Conservation (phyloP, 2,329 filamentous ascomycete species). For the Hypoxylon sp. region DNA sequence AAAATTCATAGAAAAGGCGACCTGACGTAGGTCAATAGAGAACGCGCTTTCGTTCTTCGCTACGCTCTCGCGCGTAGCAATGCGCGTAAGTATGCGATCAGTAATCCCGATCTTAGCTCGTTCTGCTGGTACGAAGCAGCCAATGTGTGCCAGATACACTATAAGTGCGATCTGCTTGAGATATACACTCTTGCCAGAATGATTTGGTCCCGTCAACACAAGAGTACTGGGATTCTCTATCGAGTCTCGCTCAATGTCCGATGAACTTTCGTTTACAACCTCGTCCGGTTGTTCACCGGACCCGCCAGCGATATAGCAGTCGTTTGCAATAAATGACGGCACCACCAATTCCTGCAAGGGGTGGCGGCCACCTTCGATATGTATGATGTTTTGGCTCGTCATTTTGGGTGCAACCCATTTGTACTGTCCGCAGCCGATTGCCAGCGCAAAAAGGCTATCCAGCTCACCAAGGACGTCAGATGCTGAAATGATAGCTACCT, state of each 20-base stretch:
- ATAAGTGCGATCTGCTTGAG: slow-evolving; percentile 94
- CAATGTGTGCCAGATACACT: slow-evolving; percentile 92
- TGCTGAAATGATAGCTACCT: slow-evolving; percentile 75
- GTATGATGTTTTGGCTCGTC: slow-evolving; percentile 77
- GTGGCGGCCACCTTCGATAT: slow-evolving; percentile 85
- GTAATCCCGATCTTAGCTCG: slow-evolving; percentile 85
- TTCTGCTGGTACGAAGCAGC: slow-evolving; percentile 89
- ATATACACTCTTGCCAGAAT: slow-evolving; percentile 96
- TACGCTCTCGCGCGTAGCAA: slow-evolving; percentile 79
- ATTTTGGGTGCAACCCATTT: slow-evolving; percentile 79
- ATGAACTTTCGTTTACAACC: slow-evolving; percentile 12
- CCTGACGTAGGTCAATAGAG: slow-evolving; percentile 87
- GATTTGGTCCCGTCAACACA: slow-evolving; percentile 92
- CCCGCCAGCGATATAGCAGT: slow-evolving; percentile 79
- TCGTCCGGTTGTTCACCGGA: slow-evolving; percentile 51
- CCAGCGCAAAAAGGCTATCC: slow-evolving; percentile 86
- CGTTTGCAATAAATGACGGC: slow-evolving; percentile 85
- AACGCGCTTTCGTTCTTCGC: slow-evolving; percentile 74
- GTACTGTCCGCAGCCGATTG: slow-evolving; percentile 82
- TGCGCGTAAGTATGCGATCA: slow-evolving; percentile 91
- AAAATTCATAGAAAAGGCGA: slow-evolving; percentile 81
- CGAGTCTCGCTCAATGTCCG: slow-evolving; percentile 28
- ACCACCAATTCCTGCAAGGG: slow-evolving; percentile 89
- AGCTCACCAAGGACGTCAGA: slow-evolving; percentile 89
- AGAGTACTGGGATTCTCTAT: slow-evolving; percentile 73